Conservation (phyloP, 306 rosid genomes). For the Neltuma alba region DNA sequence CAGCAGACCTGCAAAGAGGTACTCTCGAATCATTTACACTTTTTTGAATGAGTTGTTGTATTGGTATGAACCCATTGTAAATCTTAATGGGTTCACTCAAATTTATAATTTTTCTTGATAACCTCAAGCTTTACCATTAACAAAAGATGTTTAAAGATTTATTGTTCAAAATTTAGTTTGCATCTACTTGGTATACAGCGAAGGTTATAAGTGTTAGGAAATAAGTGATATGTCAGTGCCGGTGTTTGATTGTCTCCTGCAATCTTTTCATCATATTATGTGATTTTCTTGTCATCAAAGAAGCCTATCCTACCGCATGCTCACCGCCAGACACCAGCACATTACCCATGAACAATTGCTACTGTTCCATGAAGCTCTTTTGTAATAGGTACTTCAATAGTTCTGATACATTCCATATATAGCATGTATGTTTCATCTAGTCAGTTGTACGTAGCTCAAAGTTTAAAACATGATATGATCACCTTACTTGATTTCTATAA, state of each 20-base stretch:
- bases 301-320: background rate
- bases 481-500: background rate
- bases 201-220: background rate
- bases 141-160: background rate
- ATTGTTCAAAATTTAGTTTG: background rate
- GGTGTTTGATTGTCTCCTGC: conserved; percentile 1
- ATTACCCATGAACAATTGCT: background rate
- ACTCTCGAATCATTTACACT: background rate
- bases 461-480: background rate
- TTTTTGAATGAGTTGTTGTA: background rate
- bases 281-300: background rate
- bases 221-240: background rate
- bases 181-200: background rate
- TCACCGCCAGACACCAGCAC: background rate
- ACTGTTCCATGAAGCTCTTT: background rate
- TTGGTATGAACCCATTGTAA: background rate
- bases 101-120: background rate
- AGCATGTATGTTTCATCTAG: background rate
- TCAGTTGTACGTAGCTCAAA: background rate
- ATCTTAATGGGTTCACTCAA: conserved; percentile 1
- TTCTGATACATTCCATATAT: background rate
- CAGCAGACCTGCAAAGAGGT: conserved; percentile 85
- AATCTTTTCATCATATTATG: conserved; percentile 12
- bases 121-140: conserved; percentile 18
- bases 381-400: background rate